A percentile compares a stretch with the other conserved stretches of the same genome.
Evolutionary conservation across 2,329 filamentous ascomycete species (phyloP).

Genomic region (Colletotrichum costaricense): DNA sequence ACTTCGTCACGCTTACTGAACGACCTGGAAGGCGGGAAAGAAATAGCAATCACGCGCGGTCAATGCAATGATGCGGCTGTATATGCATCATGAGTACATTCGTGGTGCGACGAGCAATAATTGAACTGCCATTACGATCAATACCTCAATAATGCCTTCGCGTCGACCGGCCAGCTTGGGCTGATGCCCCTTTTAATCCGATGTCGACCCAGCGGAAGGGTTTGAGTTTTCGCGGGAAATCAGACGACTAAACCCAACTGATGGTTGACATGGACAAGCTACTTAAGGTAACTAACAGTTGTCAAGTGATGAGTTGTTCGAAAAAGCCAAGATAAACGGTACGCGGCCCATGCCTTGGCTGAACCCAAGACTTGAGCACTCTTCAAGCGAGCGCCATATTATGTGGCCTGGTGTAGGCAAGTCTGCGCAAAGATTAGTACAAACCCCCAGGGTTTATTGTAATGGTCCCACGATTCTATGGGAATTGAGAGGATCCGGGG

Average conservation of each 20-base stretch:
- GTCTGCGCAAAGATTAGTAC: neutral
- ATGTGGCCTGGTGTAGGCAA: neutral
- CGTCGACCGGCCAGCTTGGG: neutral
- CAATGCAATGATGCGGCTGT: too few relatives aligned
- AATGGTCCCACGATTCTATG: neutral
- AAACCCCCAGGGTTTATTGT: neutral
- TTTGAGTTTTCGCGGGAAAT: neutral
- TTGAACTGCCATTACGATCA: too few relatives aligned
- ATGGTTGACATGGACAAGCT: neutral
- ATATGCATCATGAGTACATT: too few relatives aligned
- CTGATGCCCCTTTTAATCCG: neutral
- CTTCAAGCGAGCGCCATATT: neutral
- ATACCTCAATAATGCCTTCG: neutral
- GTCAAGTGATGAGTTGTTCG: slow-evolving; percentile 19
- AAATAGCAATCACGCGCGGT: neutral
- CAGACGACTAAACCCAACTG: slow-evolving; percentile 1
- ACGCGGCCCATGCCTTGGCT: neutral
- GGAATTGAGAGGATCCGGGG: neutral
- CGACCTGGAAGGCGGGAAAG: neutral
- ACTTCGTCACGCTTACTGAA: neutral
- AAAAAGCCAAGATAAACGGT: neutral
- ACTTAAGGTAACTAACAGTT: neutral
- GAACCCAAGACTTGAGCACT: neutral
- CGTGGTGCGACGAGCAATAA: too few relatives aligned
- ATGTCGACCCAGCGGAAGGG: slow-evolving; percentile 9